phyloP scores from a whole-genome alignment of 2,329 filamentous ascomycete species.

The Calonectria montana region DNA sequence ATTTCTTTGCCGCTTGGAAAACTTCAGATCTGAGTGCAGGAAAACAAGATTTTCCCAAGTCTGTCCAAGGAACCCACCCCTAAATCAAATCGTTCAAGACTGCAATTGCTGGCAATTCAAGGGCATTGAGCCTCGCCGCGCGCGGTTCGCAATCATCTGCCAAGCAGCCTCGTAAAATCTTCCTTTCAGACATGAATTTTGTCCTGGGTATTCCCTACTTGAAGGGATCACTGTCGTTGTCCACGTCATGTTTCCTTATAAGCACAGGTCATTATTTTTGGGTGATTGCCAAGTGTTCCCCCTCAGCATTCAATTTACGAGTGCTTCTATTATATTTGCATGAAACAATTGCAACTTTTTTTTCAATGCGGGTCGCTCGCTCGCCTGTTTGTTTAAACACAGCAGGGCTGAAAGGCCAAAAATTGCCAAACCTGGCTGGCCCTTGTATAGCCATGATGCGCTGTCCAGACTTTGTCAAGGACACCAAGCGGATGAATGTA shows the following conservation, averaged over 20 bases:
- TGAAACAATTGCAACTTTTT: background rate
- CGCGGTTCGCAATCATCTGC: background rate
- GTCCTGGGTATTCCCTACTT: background rate
- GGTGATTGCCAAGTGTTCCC: background rate
- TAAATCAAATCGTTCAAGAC: background rate
- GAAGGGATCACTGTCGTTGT: background rate
- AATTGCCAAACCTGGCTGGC: background rate
- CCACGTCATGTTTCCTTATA: conserved; percentile 15
- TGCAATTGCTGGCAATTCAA: too few species aligned
- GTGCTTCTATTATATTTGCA: background rate
- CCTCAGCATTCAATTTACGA: background rate
- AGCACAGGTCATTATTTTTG: background rate
- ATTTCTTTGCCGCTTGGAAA: conserved; percentile 10
- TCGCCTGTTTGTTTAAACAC: background rate
- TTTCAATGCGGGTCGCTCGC: background rate
- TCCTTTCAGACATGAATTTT: background rate
- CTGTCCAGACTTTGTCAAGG: background rate
- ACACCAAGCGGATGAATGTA: background rate
- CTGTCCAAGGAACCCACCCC: too few species aligned
- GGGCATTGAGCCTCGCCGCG: background rate
- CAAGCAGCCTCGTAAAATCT: background rate
- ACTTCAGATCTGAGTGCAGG: background rate
- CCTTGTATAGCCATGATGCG: too few species aligned
- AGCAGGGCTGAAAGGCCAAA: background rate
- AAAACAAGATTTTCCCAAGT: background rate